These are phyloP conservation scores for Beta macrorhiza DNA, from an alignment of 179 eudicot species.

Conservation along the genomic window DNA sequence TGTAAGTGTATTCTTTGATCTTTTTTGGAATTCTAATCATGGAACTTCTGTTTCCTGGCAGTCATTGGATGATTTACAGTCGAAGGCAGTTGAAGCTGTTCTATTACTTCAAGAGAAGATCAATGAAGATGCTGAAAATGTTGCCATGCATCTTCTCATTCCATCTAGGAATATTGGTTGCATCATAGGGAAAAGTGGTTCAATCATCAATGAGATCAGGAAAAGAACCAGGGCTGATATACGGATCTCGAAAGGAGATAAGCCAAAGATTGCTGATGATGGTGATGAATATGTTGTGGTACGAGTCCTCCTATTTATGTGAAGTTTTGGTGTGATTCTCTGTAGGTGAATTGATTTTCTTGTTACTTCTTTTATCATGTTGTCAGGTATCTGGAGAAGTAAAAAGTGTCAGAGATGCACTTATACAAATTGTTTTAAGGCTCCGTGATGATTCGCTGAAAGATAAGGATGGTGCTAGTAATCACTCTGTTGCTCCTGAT, in stretches of 20 bases:
- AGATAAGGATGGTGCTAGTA: conserved; percentile 53
- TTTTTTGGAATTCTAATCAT: not conserved
- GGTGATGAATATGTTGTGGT: conserved; percentile 84
- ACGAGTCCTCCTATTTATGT: not conserved
- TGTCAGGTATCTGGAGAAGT: conserved; percentile 80
- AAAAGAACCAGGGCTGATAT: conserved; percentile 77
- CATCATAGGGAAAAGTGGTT: conserved; percentile 84
- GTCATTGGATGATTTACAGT: conserved; percentile 76
- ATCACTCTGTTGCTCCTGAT: conserved; percentile 53
- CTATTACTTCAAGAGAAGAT: conserved; percentile 89
- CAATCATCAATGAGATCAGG: conserved; percentile 83
- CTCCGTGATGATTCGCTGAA: conserved; percentile 80
- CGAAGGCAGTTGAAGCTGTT: conserved; percentile 91
- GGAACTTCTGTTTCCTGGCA: conserved; percentile 28
- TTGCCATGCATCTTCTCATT: conserved; percentile 61
- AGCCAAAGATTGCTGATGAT: conserved; percentile 57
- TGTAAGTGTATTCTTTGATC: not conserved
- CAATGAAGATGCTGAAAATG: conserved; percentile 76
- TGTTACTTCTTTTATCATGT: conserved; percentile 8
- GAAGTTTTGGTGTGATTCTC: conserved; percentile 1
- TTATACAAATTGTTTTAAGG: conserved; percentile 80
- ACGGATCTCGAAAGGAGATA: conserved; percentile 72
- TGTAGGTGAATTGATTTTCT: not conserved
- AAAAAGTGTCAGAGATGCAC: conserved; percentile 84
- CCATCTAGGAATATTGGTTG: conserved; percentile 83